Evolutionary conservation across 2,329 filamentous ascomycete genomes (phyloP).

Genomic region (Didymella pomorum): DNA sequence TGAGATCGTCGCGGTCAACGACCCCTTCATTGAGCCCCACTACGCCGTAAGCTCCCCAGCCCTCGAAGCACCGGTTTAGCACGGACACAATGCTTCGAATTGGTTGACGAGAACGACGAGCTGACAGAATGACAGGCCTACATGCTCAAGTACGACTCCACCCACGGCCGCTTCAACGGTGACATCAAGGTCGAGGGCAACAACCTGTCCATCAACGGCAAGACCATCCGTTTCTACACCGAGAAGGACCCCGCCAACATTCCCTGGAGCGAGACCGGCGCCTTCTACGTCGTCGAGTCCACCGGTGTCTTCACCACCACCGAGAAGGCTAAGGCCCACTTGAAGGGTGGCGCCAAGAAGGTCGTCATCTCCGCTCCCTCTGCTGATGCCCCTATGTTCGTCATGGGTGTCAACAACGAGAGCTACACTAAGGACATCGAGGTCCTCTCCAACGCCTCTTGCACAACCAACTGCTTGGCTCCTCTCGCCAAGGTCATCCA

Average conservation of each 20-base stretch:
- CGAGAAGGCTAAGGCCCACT: constrained; percentile 92
- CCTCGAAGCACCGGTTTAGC: not conserved
- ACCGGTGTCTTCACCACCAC: constrained; percentile 99
- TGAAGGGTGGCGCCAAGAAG: constrained; percentile 98
- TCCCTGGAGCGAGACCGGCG: constrained; percentile 86
- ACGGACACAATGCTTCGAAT: not conserved
- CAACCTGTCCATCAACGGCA: constrained; percentile 87
- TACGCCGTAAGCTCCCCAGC: constrained; percentile 81
- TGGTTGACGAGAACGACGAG: not conserved
- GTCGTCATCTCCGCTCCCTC: constrained; percentile 85
- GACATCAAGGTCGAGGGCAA: constrained; percentile 77
- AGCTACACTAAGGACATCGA: constrained; percentile 88
- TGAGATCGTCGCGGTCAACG: constrained; percentile 96
- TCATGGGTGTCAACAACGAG: constrained; percentile 98
- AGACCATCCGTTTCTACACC: constrained; percentile 92
- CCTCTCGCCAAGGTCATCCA: constrained; percentile 99
- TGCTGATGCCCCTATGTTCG: constrained; percentile 98
- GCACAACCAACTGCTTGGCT: constrained; percentile 99
- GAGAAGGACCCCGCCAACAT: constrained; percentile 90
- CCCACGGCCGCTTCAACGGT: constrained; percentile 96
- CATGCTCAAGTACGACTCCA: constrained; percentile 99
- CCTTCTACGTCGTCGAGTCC: constrained; percentile 95
- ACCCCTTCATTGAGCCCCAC: constrained; percentile 97
- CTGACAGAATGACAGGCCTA: constrained; percentile 73
- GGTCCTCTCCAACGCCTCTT: constrained; percentile 98